Base-by-base conservation (phyloP, 2,329 filamentous ascomycete species). In the Phaeosphaeriaceae sp. region DNA sequence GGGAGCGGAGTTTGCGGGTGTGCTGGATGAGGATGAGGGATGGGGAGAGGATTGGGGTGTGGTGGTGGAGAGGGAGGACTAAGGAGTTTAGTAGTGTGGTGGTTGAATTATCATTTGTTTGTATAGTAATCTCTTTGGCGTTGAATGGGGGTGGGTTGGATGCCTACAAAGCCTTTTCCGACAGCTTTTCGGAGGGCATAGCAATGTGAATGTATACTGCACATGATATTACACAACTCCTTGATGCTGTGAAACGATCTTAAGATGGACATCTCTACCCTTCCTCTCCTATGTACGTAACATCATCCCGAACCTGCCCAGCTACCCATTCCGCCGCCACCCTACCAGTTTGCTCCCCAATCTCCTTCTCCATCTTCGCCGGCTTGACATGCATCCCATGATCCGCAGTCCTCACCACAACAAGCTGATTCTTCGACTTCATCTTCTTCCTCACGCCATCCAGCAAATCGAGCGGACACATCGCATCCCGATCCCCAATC, bases 331-430 rank as follows among this genome's bases (percentile, higher is more conserved):
- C 48, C 2, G 73, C 76, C 21, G 77, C 78, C 27, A 76, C 33
- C 11, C 63, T 59, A 9, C 79, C 79, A 0, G 70, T 71, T 57
- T 68, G 65, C 58, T 68, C 67, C 3, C 76, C 70, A 48, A 78
- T 55, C 33, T 59, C 63, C 42, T 56, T 64, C 27, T 74, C 73
- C 45, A 46, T 57, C 15, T 48, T 63, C 31, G 67, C 72, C 1
- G 72, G 66, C 33, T 61, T 72, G 7, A 73, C 59, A 57, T 74
- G 72, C 78, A 81, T 81, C 11, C 78, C 76, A 64, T 81, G 79
- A 69, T 79, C 76, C 17, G 78, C 76, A 17, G 68, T 73, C 21
- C 69, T 60, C 1, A 81, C 78, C 13, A 75, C 65, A 6, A 77
- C 63, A 1, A 80, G 51, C 69, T 74, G 77, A 40, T 64, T 75